Evolutionary conservation across 495 filamentous ascomycete genomes (phyloP).

Genomic region (Xylaria acuta): DNA sequence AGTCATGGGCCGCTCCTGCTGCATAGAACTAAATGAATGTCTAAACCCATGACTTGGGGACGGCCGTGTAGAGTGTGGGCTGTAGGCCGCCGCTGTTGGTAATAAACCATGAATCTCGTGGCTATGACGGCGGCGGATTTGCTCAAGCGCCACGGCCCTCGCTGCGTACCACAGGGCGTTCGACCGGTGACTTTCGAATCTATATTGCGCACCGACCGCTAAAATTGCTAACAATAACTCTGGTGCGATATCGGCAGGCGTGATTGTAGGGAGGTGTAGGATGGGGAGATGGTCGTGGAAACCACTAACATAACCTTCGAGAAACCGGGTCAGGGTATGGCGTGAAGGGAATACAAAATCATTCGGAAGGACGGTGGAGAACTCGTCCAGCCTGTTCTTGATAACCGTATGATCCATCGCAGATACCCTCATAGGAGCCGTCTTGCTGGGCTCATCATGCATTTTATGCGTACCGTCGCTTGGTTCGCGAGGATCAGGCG

Average conservation of each 20-base stretch:
- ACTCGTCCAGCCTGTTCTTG: constrained; percentile 68
- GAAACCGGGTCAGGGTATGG: constrained; percentile 67
- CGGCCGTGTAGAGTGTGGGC: constrained; percentile 57
- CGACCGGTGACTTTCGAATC: constrained; percentile 70
- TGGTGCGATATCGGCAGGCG: constrained; percentile 58
- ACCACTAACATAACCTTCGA: constrained; percentile 71
- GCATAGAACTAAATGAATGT: constrained; percentile 58
- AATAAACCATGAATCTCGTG: constrained; percentile 57
- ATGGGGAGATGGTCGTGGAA: constrained; percentile 75
- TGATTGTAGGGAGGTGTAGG: constrained; percentile 68
- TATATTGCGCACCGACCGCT: constrained; percentile 70
- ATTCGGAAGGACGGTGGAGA: constrained; percentile 68
- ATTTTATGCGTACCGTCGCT: constrained; percentile 50
- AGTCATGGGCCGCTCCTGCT: constrained; percentile 57
- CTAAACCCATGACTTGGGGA: constrained; percentile 58
- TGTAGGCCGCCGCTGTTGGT: constrained; percentile 57
- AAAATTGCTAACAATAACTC: constrained; percentile 69
- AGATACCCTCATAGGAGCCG: constrained; percentile 69
- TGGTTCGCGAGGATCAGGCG: constrained; percentile 67
- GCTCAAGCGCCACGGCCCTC: constrained; percentile 58
- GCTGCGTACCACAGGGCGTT: constrained; percentile 75
- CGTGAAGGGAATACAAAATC: constrained; percentile 70
- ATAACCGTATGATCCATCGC: constrained; percentile 68
- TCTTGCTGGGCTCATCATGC: constrained; percentile 50
- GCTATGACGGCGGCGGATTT: constrained; percentile 59